A percentile compares a stretch with the other conserved stretches of the same genome.
These are phyloP conservation scores for Globisporangium megalacanthum DNA, from an alignment of 352 stramenopile genomes.

Conservation along the genomic window DNA sequence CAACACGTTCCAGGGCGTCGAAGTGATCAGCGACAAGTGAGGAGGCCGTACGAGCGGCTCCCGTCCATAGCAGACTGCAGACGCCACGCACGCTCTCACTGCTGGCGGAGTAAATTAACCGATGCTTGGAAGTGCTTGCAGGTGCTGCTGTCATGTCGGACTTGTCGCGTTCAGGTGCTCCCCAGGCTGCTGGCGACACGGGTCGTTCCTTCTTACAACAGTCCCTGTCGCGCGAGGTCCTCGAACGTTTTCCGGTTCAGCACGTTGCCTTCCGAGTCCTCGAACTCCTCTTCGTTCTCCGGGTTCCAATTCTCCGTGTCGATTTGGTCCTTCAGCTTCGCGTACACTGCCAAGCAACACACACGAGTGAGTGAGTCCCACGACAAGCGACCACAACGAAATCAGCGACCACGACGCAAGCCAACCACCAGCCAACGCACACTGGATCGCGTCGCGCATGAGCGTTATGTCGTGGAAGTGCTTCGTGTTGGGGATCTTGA, in stretches of 20 bases:
- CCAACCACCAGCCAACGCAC: conserved; percentile 24
- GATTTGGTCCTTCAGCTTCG: conserved; percentile 93
- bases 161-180: not conserved
- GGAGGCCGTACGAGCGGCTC: not conserved
- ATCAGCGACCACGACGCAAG: not conserved
- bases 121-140: not conserved
- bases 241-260: conserved; percentile 97
- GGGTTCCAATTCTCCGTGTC: conserved; percentile 92
- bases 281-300: conserved; percentile 96
- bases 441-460: conserved; percentile 94
- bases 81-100: not conserved
- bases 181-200: too few species aligned
- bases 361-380: not conserved
- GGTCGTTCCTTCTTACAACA: conserved; percentile 68
- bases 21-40: conserved; percentile 16
- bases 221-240: conserved; percentile 95
- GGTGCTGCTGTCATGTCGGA: too few species aligned
- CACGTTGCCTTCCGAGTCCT: conserved; percentile 99
- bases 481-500: conserved; percentile 99
- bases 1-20: conserved; percentile 38
- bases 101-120: not conserved
- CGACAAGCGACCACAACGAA: not conserved
- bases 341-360: conserved; percentile 82
- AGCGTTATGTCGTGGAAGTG: conserved; percentile 99
- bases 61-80: not conserved